These are phyloP conservation scores for Linnemannia zychae DNA, from an alignment of 192 early-diverging fungal genomes.

Conservation along the genomic window DNA sequence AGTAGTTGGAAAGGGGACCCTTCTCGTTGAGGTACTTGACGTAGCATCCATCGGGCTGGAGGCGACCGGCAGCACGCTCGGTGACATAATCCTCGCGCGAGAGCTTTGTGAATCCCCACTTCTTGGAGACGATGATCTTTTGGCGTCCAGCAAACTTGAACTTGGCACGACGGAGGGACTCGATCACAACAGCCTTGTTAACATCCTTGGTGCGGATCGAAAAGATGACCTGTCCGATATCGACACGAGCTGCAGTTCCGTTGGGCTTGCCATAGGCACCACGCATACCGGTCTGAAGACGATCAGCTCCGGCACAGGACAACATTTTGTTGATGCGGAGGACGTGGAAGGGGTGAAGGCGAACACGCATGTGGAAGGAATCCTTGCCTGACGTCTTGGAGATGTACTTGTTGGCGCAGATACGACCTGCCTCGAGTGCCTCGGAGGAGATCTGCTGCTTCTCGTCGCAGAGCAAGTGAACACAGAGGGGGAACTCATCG, in stretches of 20 bases:
- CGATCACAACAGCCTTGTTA: slow-evolving; percentile 94
- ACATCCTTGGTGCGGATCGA: slow-evolving; percentile 96
- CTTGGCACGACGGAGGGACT: slow-evolving; percentile 71
- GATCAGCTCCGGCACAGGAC: slow-evolving; percentile 99
- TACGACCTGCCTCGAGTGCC: slow-evolving; percentile 98
- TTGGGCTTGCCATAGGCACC: slow-evolving; percentile 99
- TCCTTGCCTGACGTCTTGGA: slow-evolving; percentile 97
- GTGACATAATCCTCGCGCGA: slow-evolving; percentile 91
- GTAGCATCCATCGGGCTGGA: slow-evolving; percentile 94
- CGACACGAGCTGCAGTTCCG: slow-evolving; percentile 95
- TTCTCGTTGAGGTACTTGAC: slow-evolving; percentile 94
- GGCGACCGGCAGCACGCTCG: slow-evolving; percentile 77
- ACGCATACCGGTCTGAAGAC: slow-evolving; percentile 99
- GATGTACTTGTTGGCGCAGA: slow-evolving; percentile 99
- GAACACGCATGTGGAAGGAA: slow-evolving; percentile 98
- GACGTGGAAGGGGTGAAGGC: slow-evolving; percentile 99
- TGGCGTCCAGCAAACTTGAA: slow-evolving; percentile 99
- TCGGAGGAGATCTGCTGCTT: slow-evolving; percentile 99
- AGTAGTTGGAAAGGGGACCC: slow-evolving; percentile 77
- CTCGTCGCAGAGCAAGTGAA: slow-evolving; percentile 98
- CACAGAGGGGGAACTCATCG: slow-evolving; percentile 97
- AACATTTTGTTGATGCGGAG: slow-evolving; percentile 99
- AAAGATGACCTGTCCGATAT: slow-evolving; percentile 98
- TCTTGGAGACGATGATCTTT: slow-evolving; percentile 99
- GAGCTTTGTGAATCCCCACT: slow-evolving; percentile 99